Base-by-base conservation (phyloP, 441 rosid genomes). In the Aleurites moluccanus region DNA sequence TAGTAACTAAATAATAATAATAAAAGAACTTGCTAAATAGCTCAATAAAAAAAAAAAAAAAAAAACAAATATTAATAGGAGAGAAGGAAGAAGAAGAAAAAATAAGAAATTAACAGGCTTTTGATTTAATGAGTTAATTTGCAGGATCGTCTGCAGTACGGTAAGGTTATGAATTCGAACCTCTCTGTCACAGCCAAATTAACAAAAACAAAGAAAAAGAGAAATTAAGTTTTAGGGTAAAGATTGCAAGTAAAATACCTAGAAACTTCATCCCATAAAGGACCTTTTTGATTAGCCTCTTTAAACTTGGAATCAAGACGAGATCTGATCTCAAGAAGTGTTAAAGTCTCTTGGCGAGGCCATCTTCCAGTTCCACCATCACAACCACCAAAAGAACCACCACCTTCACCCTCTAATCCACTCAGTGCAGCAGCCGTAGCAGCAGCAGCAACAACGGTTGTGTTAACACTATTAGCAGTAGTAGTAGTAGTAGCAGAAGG, bases 241-340 rank as follows among this genome's bases (percentile, higher is more conserved):
- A 14, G 20, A 20, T 20, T 16, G 10, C 0, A 28, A 18, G 3
- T 3, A 27, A 68, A 18, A 80, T 83, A 94, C 97, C 98, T 91
- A 73, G 97, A 92, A 68, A 94, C 91, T 83, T 94, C 97, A 69
- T 94, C 98, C 99, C 98, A 94, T 47, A 94, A 86, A 55, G 99
- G 99, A 70, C 97, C 98, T 72, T 94, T 94, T 72, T 94, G 99
- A 76, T 92, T 92, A 76, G 98, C 98, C 70, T 94, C 98, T 75
- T 92, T 94, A 76, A 94, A 94, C 88, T 91, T 91, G 50, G 90
- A 88, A 86, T 94, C 98, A 68, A 94, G 96, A 49, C 91, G 91
- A 86, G 98, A 92, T 94, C 99, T 94, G 91, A 94, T 91, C 83
- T 92, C 98, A 50, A 94, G 92, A 74, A 94, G 90, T 3, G 99